Conservation (phyloP, 805 yeast genomes). For the Peterozyma toletana region DNA sequence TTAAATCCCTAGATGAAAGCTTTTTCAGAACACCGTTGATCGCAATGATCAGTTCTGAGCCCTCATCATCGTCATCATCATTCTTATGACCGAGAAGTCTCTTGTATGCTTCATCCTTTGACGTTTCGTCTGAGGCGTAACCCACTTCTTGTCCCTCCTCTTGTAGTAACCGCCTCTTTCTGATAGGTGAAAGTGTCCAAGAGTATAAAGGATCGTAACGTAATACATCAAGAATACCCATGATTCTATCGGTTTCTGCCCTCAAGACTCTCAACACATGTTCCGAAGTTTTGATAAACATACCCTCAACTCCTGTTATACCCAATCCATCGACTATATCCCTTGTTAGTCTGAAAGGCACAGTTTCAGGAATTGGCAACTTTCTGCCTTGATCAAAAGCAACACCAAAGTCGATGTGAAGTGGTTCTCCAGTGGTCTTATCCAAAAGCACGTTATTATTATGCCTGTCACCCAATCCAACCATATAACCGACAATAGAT, state of each 20-base stretch:
- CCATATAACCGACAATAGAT: conserved; percentile 79
- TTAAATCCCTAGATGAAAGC: conserved; percentile 56
- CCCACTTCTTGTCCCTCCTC: conserved; percentile 17
- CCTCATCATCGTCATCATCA: conserved; percentile 23
- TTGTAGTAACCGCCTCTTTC: conserved; percentile 44
- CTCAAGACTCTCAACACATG: conserved; percentile 64
- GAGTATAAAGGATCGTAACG: conserved; percentile 89
- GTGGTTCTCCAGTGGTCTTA: conserved; percentile 76
- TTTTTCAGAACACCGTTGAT: conserved; percentile 66
- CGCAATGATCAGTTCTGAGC: conserved; percentile 76
- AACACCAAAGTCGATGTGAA: conserved; percentile 93
- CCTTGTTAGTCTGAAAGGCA: conserved; percentile 86
- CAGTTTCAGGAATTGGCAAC: conserved; percentile 83
- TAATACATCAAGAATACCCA: conserved; percentile 78
- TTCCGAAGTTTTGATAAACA: conserved; percentile 68
- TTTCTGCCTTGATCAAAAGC: conserved; percentile 92
- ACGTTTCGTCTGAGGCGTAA: conserved; percentile 1
- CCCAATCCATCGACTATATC: conserved; percentile 95
- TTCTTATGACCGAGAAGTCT: conserved; percentile 10
- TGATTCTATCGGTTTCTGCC: conserved; percentile 56
- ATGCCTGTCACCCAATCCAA: conserved; percentile 95
- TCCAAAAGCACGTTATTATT: conserved; percentile 87
- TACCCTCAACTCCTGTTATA: conserved; percentile 73
- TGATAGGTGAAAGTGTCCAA: conserved; percentile 81
- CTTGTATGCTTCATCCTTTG: conserved; percentile 11